Evolutionary conservation across 202 grass and related monocot genomes (phyloP).

Genomic region (Carex arenaria): DNA sequence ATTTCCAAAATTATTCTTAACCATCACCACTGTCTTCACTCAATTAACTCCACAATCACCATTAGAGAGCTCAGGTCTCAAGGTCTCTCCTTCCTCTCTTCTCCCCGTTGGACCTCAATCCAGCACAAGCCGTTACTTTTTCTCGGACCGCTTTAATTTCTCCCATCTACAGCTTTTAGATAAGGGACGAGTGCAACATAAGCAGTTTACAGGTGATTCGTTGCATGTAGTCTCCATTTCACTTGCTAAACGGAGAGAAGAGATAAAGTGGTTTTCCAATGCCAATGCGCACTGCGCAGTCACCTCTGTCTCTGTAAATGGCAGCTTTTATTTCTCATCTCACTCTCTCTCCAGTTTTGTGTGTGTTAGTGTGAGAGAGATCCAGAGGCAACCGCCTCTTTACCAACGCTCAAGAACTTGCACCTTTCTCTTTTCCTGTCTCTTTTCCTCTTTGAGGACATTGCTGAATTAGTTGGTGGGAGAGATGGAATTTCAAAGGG

Average conservation of each 20-base stretch:
- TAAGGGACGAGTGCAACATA: not conserved
- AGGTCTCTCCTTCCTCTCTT: too few species aligned
- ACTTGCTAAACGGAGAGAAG: not conserved
- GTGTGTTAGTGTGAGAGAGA: not conserved
- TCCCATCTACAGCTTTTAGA: not conserved
- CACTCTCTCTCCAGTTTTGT: not conserved
- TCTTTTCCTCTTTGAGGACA: too few species aligned
- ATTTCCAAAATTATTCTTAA: too few species aligned
- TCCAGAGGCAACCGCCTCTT: not conserved
- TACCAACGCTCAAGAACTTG: not conserved
- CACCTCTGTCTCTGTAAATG: not conserved
- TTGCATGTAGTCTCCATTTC: not conserved
- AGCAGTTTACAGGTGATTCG: not conserved
- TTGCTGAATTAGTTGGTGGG: too few species aligned
- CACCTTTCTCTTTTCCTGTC: conserved; percentile 15
- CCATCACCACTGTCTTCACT: too few species aligned
- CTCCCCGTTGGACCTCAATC: too few species aligned
- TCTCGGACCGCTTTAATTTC: conserved; percentile 5
- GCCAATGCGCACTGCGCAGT: not conserved
- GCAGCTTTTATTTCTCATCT: conserved; percentile 20
- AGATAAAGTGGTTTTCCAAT: not conserved
- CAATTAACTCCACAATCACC: too few species aligned
- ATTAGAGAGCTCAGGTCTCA: too few species aligned
- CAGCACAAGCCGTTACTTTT: conserved; percentile 22
- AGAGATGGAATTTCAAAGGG: too few species aligned